Base-by-base conservation (phyloP, 1,284 basidiomycete species). In the Bothia castanella region DNA sequence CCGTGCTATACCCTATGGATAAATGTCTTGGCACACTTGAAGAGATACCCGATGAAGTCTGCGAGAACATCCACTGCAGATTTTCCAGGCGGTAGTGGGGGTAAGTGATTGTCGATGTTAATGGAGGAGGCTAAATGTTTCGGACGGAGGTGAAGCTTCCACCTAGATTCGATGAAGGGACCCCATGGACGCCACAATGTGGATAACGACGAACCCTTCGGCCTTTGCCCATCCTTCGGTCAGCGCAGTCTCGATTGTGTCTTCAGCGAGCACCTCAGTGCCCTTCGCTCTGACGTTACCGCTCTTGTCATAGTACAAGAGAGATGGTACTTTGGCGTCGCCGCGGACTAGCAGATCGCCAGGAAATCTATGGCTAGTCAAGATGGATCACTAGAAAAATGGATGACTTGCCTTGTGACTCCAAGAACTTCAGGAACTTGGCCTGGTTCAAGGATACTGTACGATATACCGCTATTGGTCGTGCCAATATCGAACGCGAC, bases 81-180 rank as follows among this genome's bases (percentile, higher is more conserved):
- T 61, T 77, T 79, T 25, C 69, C 64, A 2, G 51, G 52, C 0
- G 79, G 79, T 0, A 82, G 67, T 1, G 72, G 67, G 0, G 70
- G 74, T 7, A 78, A 61, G 7, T 64, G 47, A 2, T 53, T 13
- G 10, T 52, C 19, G 46, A 20, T 47, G 42, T 45, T 56, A 43
- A 51, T 43, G 16, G 42, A 31, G 7, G 48, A 52, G 45, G 47
- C 56, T 49, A 69, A 54, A 14, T 66, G 61, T 6, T 49, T 44
- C 1, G 74, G 74, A 1, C 73, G 68, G 5, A 82, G 63, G 51
- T 78, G 71, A 1, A 81, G 62, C 56, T 82, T 81, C 67, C 80
- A 82, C 78, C 80, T 82, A 30, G 3, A 45, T 51, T 13, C 34
- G 31, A 37, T 37, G 29, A 35, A 31, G 36, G n/a, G 45, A n/a